Evolutionary conservation across 495 filamentous ascomycete species (phyloP).

Genomic region (Thozetella sp.): DNA sequence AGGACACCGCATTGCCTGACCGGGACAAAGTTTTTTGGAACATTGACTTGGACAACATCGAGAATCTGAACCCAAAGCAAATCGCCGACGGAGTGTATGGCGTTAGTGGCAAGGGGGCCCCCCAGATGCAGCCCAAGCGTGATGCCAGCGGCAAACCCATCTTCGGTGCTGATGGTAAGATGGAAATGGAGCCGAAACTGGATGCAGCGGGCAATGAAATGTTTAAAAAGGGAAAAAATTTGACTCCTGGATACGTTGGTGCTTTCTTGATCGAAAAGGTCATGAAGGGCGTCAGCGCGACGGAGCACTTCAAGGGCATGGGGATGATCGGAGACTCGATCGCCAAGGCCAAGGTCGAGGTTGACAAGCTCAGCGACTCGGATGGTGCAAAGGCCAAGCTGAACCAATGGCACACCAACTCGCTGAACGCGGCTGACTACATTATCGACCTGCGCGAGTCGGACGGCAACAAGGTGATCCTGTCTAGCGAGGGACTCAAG

Average conservation of each 20-base stretch:
- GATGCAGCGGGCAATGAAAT: neutral
- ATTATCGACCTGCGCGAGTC: neutral
- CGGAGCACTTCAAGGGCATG: neutral
- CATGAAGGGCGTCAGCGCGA: neutral
- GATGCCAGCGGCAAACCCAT: neutral
- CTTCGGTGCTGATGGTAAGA: no score
- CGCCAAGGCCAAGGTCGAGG: neutral
- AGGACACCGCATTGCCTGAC: neutral
- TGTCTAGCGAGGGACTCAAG: neutral
- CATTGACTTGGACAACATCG: neutral
- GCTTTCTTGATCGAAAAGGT: neutral
- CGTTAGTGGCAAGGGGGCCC: neutral
- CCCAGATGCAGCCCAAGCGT: neutral
- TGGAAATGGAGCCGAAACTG: neutral
- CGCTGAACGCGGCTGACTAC: neutral
- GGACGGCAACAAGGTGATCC: neutral
- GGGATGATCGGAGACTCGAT: neutral
- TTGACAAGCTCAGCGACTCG: neutral
- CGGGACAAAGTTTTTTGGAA: neutral
- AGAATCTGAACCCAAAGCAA: neutral
- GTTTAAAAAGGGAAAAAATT: neutral
- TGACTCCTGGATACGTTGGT: neutral
- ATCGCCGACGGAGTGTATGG: neutral
- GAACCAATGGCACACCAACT: neutral
- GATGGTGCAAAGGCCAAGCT: neutral